These are phyloP conservation scores for Cercospora zeae-maydis DNA, from an alignment of 2,329 filamentous ascomycete genomes.

Conservation along the genomic window DNA sequence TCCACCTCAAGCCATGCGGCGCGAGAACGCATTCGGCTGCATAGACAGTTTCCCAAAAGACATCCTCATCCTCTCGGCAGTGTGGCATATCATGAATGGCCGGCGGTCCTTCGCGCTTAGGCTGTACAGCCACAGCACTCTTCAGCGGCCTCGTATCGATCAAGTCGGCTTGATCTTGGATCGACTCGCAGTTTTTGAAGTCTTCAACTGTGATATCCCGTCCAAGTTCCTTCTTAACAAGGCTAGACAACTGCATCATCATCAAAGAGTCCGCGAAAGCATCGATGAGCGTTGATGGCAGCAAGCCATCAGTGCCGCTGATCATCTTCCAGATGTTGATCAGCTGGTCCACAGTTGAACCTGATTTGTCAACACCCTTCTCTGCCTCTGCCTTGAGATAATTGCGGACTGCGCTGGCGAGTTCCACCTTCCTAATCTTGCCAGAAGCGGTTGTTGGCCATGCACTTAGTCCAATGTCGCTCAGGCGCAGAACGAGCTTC, in stretches of 20 bases:
- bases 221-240: conserved; percentile 34
- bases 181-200: conserved; percentile 34
- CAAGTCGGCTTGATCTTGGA: conserved; percentile 33
- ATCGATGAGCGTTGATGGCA: conserved; percentile 25
- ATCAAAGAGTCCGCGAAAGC: conserved; percentile 35
- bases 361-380: conserved; percentile 28
- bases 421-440: conserved; percentile 45
- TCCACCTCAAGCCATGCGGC: conserved; percentile 31
- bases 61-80: conserved; percentile 27
- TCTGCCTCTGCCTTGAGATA: conserved; percentile 30
- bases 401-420: conserved; percentile 34
- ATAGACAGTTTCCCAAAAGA: conserved; percentile 27
- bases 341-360: conserved; percentile 31
- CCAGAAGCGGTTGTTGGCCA: conserved; percentile 46
- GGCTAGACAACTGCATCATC: conserved; percentile 37
- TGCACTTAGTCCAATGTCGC: conserved; percentile 40
- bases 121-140: conserved; percentile 18
- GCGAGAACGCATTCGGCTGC: conserved; percentile 26
- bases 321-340: conserved; percentile 35
- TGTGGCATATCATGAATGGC: conserved; percentile 31
- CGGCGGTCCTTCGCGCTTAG: conserved; percentile 31
- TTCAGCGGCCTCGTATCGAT: conserved; percentile 29
- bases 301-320: conserved; percentile 30
- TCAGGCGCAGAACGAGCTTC: conserved; percentile 42
- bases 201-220: conserved; percentile 35